Evolutionary conservation across 495 filamentous ascomycete genomes (phyloP), one percentile per base, ranked within the genome.

Genomic region (Oleoguttula mirabilis): DNA sequence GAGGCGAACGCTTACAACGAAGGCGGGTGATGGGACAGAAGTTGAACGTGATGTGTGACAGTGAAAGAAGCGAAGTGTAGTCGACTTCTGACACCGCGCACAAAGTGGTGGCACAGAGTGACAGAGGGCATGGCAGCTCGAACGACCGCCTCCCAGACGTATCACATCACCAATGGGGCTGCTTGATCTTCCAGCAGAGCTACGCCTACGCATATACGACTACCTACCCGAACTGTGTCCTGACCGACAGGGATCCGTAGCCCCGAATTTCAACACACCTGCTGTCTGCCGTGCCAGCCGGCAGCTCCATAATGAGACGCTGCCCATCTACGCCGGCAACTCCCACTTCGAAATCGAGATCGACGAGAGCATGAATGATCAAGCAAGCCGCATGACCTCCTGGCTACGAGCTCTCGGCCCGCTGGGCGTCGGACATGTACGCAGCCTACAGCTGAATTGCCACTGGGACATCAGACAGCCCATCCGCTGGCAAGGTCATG

Each of bases 401-500:
- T 50, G 41, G 41, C 34, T 41, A 8, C 1, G 22, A 7, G 21
- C 34, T 5, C 46, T 49, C 4, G 33, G 32, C 2, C 25, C 39
- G 4, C 17, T 23, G 3, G n/a, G 21, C 16, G 3, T 35, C 35
- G 27, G 27, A 12, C 43, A 45, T 25, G 37, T 50, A 21, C 28
- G 16, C 10, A 40, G 21, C 16, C 22, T 50, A 14, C 47, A 50
- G 23, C 35, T 50, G 2, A 50, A 36, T 31, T 35, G 36, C n/a
- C 47, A 50, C 47, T 50, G 47, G 47, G 21, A 20, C 2, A 20
- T 40, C 16, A 21, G 1, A 4, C 41, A 24, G 10, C 47, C 47
- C 1, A 27, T 27, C 21, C 47, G 47, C 10, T 24, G 41, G 35
- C 47, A 50, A 25, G 47, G 47, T 16, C 47, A 50, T 22, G 47